Base-by-base conservation (phyloP, 169 alveolate genomes). In the Plasmodium coatneyi region DNA sequence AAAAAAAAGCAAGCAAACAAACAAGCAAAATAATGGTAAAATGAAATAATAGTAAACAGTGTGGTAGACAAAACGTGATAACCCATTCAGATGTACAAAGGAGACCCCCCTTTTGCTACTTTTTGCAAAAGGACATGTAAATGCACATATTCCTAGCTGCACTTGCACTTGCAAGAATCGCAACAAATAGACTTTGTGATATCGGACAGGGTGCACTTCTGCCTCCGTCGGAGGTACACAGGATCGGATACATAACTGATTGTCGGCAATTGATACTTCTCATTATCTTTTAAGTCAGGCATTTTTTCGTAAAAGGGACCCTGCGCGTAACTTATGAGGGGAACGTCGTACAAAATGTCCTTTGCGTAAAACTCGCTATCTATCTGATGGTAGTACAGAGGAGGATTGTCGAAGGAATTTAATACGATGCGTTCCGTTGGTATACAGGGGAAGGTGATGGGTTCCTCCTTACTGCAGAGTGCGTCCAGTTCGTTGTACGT, bases 351-450 rank as follows among this genome's bases (percentile, higher is more conserved):
- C 52, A 89, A 19, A 60, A 89, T 89, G 28, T 89, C 43, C 56
- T 79, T 89, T 56, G 94, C 82, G 71, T 89, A 89, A 89, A 89
- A 89, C 72, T 89, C 94, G 39, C 74, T 89, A 43, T 89, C 94
- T 39, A 89, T 89, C 72, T 89, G 94, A 89, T 89, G 94, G 46
- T 89, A 89, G 52, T 79, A 89, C 56, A 79, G 30, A 14, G 81
- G 87, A 28, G 87, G 81, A 56, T 80, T 78, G 34, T 80, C 89
- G 71, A 25, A 60, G 9, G 90, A 54, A 60, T 78, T 66, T 78
- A 89, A 41, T 5, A 89, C 34, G 72, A 89, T 66, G 30, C 94
- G 90, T 28, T 89, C 94, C 12, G 89, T 79, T 22, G 94, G 94
- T 25, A 89, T 79, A 41, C 79, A 79, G 12, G 94, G 94, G 49